These are phyloP conservation scores for Durio zibethinus DNA, from an alignment of 345 rosid species.

Conservation along the genomic window DNA sequence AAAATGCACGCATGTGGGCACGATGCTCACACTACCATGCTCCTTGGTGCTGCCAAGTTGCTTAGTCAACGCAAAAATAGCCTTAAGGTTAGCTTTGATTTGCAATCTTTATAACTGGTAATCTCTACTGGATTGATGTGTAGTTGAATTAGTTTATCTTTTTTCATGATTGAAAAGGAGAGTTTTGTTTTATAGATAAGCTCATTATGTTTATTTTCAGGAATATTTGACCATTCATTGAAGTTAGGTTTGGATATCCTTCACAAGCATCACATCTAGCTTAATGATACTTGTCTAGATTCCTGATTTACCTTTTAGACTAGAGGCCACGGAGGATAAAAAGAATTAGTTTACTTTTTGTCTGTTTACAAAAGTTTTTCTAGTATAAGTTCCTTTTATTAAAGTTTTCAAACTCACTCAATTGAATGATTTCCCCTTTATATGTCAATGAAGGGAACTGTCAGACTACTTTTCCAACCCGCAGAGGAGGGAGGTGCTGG, in stretches of 20 bases:
- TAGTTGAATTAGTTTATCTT: background rate
- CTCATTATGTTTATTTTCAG: background rate
- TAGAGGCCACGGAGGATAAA: background rate
- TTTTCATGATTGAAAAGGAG: background rate
- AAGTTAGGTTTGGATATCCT: background rate
- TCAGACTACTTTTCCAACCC: constrained; percentile 84
- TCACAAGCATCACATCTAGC: background rate
- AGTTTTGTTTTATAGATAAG: background rate
- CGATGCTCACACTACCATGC: constrained; percentile 78
- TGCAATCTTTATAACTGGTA: background rate
- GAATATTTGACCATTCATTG: background rate
- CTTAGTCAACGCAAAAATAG: constrained; percentile 57
- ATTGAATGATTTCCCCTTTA: constrained; percentile 10
- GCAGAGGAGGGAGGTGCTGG: constrained; percentile 94
- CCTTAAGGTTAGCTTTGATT: constrained; percentile 48
- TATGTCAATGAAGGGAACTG: constrained; percentile 58
- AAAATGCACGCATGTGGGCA: constrained; percentile 89
- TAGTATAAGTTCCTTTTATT: background rate
- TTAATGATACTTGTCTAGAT: background rate
- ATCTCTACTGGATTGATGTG: background rate
- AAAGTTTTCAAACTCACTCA: background rate
- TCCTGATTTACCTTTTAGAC: background rate
- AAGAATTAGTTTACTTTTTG: background rate
- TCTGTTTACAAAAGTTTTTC: background rate
- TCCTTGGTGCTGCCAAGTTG: constrained; percentile 83